Conservation (phyloP, 1,284 basidiomycete species). For the Irpex rosettiformis region DNA sequence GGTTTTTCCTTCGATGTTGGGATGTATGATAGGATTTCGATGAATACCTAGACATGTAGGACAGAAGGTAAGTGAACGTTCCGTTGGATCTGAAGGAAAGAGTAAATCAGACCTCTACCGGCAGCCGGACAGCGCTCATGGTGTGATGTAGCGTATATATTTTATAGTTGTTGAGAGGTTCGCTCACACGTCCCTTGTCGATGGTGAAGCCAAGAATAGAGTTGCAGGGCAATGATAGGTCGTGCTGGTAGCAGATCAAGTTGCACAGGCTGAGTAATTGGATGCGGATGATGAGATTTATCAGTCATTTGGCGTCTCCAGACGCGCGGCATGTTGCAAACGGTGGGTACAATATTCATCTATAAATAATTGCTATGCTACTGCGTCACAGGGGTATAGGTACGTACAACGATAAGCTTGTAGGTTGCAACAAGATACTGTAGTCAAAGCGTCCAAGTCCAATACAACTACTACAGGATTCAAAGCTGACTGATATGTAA, state of each 20-base stretch:
- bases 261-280: too few relatives aligned
- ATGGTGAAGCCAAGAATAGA: neutral
- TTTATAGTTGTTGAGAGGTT: neutral
- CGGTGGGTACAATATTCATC: too few relatives aligned
- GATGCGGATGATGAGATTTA: too few relatives aligned
- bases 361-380: too few relatives aligned
- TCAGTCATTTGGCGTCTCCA: too few relatives aligned
- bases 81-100: neutral
- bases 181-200: neutral
- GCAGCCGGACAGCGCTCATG: slow-evolving; percentile 14
- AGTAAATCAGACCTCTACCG: slow-evolving; percentile 18
- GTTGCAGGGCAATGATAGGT: neutral
- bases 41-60: slow-evolving; percentile 16
- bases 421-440: too few relatives aligned
- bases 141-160: neutral
- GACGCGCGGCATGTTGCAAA: too few relatives aligned
- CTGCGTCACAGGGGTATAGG: neutral
- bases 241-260: neutral
- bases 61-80: slow-evolving; percentile 2
- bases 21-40: slow-evolving; percentile 27
- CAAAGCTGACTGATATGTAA: too few relatives aligned
- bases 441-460: neutral
- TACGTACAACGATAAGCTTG: neutral
- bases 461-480: neutral
- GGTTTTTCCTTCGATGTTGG: slow-evolving; percentile 25